These are phyloP conservation scores for Marasmius oreades DNA, from an alignment of 1,284 basidiomycete species.

Conservation along the genomic window DNA sequence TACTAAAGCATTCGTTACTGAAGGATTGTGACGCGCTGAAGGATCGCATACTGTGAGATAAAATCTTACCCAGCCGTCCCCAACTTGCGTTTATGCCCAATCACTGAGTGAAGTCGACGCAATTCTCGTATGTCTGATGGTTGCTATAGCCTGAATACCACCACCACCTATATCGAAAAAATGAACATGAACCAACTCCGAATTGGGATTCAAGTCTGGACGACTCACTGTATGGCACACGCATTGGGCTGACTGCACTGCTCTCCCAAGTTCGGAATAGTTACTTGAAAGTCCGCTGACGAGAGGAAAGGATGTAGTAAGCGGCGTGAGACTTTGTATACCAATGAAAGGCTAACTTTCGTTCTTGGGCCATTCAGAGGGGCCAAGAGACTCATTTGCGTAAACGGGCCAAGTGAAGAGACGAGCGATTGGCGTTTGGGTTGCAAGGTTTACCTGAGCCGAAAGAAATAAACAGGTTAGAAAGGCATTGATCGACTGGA, in stretches of 20 bases:
- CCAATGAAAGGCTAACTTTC: conserved; percentile 24
- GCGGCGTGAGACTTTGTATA: background rate
- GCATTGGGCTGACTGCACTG: conserved; percentile 17
- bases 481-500: background rate
- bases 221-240: conserved; percentile 34
- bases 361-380: conserved; percentile 30
- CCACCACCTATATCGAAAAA: background rate
- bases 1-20: no score
- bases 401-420: conserved; percentile 33
- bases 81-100: no score
- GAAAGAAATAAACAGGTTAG: no score
- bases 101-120: conserved; percentile 20
- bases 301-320: background rate
- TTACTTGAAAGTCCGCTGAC: conserved; percentile 32
- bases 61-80: no score
- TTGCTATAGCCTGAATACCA: conserved; percentile 12
- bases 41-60: no score
- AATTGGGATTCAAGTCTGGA: conserved; percentile 14
- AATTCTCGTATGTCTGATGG: conserved; percentile 21
- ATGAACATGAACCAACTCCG: conserved; percentile 20
- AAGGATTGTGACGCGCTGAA: no score
- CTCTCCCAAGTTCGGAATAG: conserved; percentile 30
- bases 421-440: conserved; percentile 29
- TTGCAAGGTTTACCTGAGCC: conserved; percentile 25
- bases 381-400: conserved; percentile 28